A percentile compares a stretch with the other conserved stretches of the same genome.
phyloP scores from a whole-genome alignment of 305 asterid genomes.

The Solanum aculeatissimum region DNA sequence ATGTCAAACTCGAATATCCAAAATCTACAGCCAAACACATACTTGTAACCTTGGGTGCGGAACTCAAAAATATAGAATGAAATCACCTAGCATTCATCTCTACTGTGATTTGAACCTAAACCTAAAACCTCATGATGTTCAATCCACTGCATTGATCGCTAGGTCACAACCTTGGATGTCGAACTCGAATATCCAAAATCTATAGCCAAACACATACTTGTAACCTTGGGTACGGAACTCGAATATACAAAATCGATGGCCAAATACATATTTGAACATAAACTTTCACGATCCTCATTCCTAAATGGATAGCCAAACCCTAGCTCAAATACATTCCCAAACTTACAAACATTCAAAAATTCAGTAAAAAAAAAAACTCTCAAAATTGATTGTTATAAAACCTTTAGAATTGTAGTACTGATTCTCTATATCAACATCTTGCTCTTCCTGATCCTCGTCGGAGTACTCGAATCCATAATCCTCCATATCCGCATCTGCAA shows the following conservation, averaged over 20 bases:
- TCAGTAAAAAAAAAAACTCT: not conserved
- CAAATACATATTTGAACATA: too few relatives aligned
- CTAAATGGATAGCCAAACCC: not conserved
- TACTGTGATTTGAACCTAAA: too few relatives aligned
- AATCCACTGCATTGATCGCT: not conserved
- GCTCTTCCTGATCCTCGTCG: constrained; percentile 91
- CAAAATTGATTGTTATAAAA: not conserved
- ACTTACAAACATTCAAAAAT: not conserved
- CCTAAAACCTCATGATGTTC: too few relatives aligned
- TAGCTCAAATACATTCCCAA: not conserved
- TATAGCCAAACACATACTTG: too few relatives aligned
- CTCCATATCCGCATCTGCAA: constrained; percentile 71
- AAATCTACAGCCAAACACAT: too few relatives aligned
- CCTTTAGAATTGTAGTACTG: constrained; percentile 95
- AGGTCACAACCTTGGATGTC: not conserved
- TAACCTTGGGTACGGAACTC: too few relatives aligned
- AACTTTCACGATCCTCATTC: not conserved
- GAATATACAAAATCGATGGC: too few relatives aligned
- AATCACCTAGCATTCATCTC: too few relatives aligned
- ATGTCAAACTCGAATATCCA: too few relatives aligned
- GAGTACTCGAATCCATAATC: constrained; percentile 96
- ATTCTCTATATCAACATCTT: constrained; percentile 91
- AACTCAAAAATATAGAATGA: too few relatives aligned
- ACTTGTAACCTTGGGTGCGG: too few relatives aligned
- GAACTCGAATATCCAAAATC: too few relatives aligned